phyloP scores from a whole-genome alignment of 768 basidiomycete species.

The Cystofilobasidium bisporidii region DNA sequence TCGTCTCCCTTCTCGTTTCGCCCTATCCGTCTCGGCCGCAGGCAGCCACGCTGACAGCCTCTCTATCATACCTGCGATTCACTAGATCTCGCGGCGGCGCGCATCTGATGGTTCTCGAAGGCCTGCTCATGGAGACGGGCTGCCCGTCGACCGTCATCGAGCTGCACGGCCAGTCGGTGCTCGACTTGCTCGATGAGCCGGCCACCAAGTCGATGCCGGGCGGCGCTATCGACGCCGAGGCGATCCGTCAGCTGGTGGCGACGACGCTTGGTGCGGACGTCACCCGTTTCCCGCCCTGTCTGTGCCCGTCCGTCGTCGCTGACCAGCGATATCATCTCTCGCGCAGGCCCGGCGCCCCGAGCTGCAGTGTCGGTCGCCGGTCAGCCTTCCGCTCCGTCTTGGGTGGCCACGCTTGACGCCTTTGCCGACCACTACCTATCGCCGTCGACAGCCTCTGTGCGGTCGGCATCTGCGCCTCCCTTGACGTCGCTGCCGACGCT shows the following conservation, averaged over 20 bases:
- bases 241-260: neutral
- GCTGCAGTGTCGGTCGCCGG: too few relatives aligned
- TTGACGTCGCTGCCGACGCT: neutral
- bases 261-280: neutral
- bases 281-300: too few relatives aligned
- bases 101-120: neutral
- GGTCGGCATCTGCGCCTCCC: neutral
- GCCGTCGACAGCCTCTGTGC: neutral
- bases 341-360: too few relatives aligned
- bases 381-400: too few relatives aligned
- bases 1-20: neutral
- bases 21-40: too few relatives aligned
- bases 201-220: neutral
- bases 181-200: neutral
- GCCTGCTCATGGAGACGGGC: neutral
- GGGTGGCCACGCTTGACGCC: too few relatives aligned
- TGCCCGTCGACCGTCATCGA: neutral
- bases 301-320: too few relatives aligned
- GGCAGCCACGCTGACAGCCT: too few relatives aligned
- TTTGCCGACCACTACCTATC: neutral
- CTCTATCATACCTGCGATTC: too few relatives aligned
- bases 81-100: neutral
- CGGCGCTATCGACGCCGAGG: neutral
- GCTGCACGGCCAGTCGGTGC: neutral
- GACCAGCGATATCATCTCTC: too few relatives aligned